Conservation (phyloP, 2,329 filamentous ascomycete species). For the Thermothelomyces thermophilus region DNA sequence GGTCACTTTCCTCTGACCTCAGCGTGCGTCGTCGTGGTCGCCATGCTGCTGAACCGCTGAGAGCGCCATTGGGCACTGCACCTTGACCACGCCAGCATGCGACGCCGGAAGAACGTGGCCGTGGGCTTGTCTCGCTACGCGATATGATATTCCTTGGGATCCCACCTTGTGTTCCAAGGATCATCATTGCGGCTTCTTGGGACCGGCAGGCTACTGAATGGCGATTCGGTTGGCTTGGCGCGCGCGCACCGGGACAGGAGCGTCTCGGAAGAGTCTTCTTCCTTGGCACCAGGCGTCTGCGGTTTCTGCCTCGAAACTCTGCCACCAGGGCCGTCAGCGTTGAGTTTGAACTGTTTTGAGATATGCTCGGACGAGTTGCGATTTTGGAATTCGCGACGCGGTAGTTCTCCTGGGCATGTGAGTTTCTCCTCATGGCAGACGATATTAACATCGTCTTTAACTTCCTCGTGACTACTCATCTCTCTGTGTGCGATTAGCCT, state of each 20-base stretch:
- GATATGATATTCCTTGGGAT: constrained; percentile 41
- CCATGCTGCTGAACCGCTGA: constrained; percentile 34
- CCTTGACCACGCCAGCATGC: constrained; percentile 33
- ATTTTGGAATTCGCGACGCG: constrained; percentile 5
- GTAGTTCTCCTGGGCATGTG: constrained; percentile 16
- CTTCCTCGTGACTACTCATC: constrained; percentile 31
- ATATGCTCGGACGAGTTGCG: not conserved
- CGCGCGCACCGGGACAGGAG: constrained; percentile 19
- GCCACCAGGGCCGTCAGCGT: not conserved
- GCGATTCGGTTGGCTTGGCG: constrained; percentile 18
- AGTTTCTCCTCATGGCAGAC: constrained; percentile 28
- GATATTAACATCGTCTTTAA: constrained; percentile 32
- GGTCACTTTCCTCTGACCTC: constrained; percentile 44
- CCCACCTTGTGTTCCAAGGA: constrained; percentile 42
- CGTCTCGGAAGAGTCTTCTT: constrained; percentile 27
- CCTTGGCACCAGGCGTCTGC: constrained; percentile 23
- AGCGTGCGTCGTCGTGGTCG: constrained; percentile 42
- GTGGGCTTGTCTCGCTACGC: constrained; percentile 36
- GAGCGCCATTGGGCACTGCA: constrained; percentile 41
- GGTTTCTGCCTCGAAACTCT: constrained; percentile 6
- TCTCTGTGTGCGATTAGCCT: constrained; percentile 43
- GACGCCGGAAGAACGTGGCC: constrained; percentile 39
- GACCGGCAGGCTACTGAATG: constrained; percentile 6
- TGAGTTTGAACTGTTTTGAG: not conserved
- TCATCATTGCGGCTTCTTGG: constrained; percentile 30